Evolutionary conservation across 768 basidiomycete species (phyloP), one percentile per base, ranked within the genome.

Genomic region (Lactifluus subvellereus): DNA sequence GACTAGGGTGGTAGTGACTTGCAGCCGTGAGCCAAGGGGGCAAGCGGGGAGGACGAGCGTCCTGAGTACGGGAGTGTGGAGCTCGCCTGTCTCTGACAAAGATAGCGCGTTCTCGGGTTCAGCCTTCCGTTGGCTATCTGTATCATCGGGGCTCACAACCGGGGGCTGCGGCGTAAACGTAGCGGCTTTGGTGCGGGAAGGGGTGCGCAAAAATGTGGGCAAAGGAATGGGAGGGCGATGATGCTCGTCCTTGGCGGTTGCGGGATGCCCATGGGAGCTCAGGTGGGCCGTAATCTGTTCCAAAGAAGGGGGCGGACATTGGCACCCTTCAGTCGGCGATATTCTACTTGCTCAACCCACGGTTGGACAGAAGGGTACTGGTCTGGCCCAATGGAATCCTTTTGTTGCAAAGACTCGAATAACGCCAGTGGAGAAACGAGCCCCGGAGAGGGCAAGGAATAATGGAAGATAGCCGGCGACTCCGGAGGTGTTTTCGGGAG

Each of bases 221-320:
- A 77, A 69, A 54, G 74, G 76, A 62, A 66, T 68, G 22, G 65
- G 66, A 61, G 64, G 54, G 60, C 64, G 69, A 48, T 62, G 68
- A 66, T 45, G 64, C 52, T 72, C 69, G 66, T 60, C 69, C 57
- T 64, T 66, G 45, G 59, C 45, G 52, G 73, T 57, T n/a, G 67
- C 57, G 35, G 66, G 70, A 63, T 75, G 72, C 55, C 72, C 72
- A 38, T 77, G 76, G 30, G 74, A 73, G 64, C 77, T 79, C 68
- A 89, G 68, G 65, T 79, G 87, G 47, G 88, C 84, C 37, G 84
- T 82, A 62, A 91, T 90, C 69, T 91, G 85, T 67, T 88, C 88
- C 63, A 91, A 82, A 30, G 89, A 90, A 22, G 89, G 89, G 85
- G 70, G 48, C 71, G 67, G 64, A 73, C 74, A 33, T 61, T 60